Conservation (phyloP, 2,329 filamentous ascomycete genomes). For the Nothophaeocryptopus gaeumannii region DNA sequence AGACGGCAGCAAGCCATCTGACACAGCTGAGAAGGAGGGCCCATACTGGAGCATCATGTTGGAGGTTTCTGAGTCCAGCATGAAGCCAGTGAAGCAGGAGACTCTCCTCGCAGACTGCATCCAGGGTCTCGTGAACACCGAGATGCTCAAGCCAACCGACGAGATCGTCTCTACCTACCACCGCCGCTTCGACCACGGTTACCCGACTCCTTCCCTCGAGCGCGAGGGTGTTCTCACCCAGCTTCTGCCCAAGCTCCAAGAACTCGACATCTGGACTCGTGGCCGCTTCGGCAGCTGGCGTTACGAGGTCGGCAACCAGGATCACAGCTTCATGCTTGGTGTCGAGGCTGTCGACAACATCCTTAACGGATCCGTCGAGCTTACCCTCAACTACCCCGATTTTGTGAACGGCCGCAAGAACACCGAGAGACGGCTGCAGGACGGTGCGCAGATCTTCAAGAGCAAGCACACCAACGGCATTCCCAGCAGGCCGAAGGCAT, state of each 20-base stretch:
- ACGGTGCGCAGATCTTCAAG: slow-evolving; percentile 60
- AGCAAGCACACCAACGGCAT: slow-evolving; percentile 21
- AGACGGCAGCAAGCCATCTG: slow-evolving; percentile 76
- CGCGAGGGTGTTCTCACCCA: slow-evolving; percentile 91
- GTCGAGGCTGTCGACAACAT: slow-evolving; percentile 91
- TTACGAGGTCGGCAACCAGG: slow-evolving; percentile 96
- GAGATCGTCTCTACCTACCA: slow-evolving; percentile 98
- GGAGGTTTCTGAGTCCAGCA: slow-evolving; percentile 89
- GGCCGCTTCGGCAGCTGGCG: slow-evolving; percentile 97
- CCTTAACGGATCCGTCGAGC: slow-evolving; percentile 81
- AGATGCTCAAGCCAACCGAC: slow-evolving; percentile 86
- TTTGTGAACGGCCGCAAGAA: slow-evolving; percentile 82
- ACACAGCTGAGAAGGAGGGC: slow-evolving; percentile 71
- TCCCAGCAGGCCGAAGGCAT: no score
- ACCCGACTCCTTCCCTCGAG: slow-evolving; percentile 92
- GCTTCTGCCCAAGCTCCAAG: slow-evolving; percentile 88
- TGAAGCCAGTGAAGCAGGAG: slow-evolving; percentile 88
- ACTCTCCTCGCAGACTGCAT: slow-evolving; percentile 88
- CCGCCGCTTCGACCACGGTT: slow-evolving; percentile 96
- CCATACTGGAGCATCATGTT: slow-evolving; percentile 99
- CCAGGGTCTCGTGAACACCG: slow-evolving; percentile 94
- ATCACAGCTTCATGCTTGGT: slow-evolving; percentile 96
- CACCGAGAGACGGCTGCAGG: slow-evolving; percentile 60
- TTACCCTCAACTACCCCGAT: slow-evolving; percentile 94
- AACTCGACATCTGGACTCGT: slow-evolving; percentile 87